Percentiles rank a stretch among this genome's conserved stretches.
phyloP scores from a whole-genome alignment of 2,329 filamentous ascomycete genomes.

The Aspergillus ustus region DNA sequence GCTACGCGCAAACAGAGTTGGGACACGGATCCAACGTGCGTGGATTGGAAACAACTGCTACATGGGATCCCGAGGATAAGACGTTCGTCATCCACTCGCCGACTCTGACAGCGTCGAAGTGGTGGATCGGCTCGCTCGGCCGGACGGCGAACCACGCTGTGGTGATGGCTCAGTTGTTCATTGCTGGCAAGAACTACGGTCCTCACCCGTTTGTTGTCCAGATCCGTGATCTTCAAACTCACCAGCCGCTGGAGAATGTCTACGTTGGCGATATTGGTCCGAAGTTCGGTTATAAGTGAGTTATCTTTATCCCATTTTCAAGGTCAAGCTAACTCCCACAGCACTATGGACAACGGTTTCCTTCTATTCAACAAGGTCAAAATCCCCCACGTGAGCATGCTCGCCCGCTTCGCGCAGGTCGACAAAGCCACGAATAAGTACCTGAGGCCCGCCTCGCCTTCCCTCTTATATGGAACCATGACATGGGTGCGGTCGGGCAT shows the following conservation, averaged over 20 bases:
- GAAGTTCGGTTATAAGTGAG: conserved; percentile 73
- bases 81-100: conserved; percentile 77
- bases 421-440: conserved; percentile 72
- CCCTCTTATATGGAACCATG: conserved; percentile 74
- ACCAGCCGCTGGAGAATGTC: conserved; percentile 69
- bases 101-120: conserved; percentile 75
- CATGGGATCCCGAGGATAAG: conserved; percentile 74
- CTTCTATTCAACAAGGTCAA: conserved; percentile 77
- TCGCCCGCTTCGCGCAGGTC: conserved; percentile 71
- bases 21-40: conserved; percentile 79
- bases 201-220: conserved; percentile 81
- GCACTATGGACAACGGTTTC: conserved; percentile 81
- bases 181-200: conserved; percentile 70
- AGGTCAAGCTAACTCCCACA: conserved; percentile 25
- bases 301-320: neutral
- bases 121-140: conserved; percentile 83
- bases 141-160: conserved; percentile 76
- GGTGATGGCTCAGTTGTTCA: conserved; percentile 76
- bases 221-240: conserved; percentile 71
- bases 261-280: conserved; percentile 81
- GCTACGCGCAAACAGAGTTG: conserved; percentile 80
- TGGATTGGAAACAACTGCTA: conserved; percentile 73
- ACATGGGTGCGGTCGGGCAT: conserved; percentile 77
- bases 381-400: conserved; percentile 74
- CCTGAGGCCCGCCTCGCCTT: conserved; percentile 66